Percentiles rank a stretch among this genome's conserved stretches.
These are phyloP conservation scores for Emergomyces pasteurianus DNA, from an alignment of 2,329 filamentous ascomycete genomes.

Conservation along the genomic window DNA sequence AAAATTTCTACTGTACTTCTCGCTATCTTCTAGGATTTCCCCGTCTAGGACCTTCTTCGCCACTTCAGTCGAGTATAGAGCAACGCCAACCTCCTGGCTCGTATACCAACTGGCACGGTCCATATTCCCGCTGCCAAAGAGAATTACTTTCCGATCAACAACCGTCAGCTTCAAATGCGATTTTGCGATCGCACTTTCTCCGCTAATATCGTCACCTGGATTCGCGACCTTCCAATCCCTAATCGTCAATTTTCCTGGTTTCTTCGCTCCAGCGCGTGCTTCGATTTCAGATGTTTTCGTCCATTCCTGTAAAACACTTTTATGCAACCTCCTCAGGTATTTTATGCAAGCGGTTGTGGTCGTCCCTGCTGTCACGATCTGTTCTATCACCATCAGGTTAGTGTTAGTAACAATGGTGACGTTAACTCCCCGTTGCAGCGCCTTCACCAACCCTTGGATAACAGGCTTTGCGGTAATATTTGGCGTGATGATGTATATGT, in stretches of 20 bases:
- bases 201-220: not conserved
- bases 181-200: constrained; percentile 20
- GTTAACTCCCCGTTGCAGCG: constrained; percentile 53
- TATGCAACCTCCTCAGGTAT: not conserved
- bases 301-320: not conserved
- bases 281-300: not conserved
- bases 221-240: not conserved
- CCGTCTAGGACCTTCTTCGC: constrained; percentile 21
- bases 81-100: constrained; percentile 68
- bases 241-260: not conserved
- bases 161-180: constrained; percentile 68
- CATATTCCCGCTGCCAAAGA: constrained; percentile 72
- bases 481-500: constrained; percentile 62
- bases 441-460: constrained; percentile 47
- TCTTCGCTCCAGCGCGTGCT: not conserved
- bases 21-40: not conserved
- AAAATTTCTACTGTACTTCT: not conserved
- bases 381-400: constrained; percentile 65
- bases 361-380: constrained; percentile 66
- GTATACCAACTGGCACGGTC: constrained; percentile 80
- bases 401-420: constrained; percentile 57
- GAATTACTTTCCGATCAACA: constrained; percentile 54
- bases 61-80: constrained; percentile 35
- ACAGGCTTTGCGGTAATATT: constrained; percentile 62
- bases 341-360: constrained; percentile 57